Conservation (phyloP, 2,329 filamentous ascomycete species). For the Penicillium sclerotigenum region DNA sequence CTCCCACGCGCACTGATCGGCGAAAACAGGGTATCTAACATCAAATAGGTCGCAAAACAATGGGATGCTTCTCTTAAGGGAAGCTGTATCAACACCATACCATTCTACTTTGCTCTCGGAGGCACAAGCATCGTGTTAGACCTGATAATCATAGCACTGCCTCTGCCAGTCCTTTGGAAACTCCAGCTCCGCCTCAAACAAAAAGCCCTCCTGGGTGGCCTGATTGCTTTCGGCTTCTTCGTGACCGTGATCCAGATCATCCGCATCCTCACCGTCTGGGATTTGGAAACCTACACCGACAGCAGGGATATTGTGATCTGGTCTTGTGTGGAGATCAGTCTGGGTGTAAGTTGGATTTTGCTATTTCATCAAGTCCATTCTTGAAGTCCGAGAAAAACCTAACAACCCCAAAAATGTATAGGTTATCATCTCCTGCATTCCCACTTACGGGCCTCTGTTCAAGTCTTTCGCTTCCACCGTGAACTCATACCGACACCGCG, state of each 20-base stretch:
- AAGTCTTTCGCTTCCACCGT: constrained; percentile 20
- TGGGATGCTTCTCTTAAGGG: constrained; percentile 44
- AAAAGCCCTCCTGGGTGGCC: constrained; percentile 38
- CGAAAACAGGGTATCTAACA: constrained; percentile 3
- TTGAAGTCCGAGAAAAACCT: neutral
- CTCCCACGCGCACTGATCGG: neutral
- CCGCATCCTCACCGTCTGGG: constrained; percentile 50
- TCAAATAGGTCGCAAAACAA: constrained; percentile 36
- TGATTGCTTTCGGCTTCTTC: constrained; percentile 53
- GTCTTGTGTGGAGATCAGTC: constrained; percentile 48
- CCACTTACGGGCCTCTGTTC: constrained; percentile 46
- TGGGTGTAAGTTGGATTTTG: constrained; percentile 31
- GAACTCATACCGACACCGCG: constrained; percentile 13
- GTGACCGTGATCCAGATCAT: constrained; percentile 52
- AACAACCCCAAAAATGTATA: neutral
- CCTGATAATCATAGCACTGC: constrained; percentile 24
- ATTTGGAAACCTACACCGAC: constrained; percentile 47
- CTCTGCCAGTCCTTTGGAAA: constrained; percentile 24
- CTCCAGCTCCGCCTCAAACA: constrained; percentile 17
- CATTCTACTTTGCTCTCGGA: constrained; percentile 45
- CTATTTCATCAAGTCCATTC: too few relatives aligned
- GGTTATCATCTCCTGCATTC: constrained; percentile 44
- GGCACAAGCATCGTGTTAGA: constrained; percentile 27
- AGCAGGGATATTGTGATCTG: constrained; percentile 45
- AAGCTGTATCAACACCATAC: constrained; percentile 41